Base-by-base conservation (phyloP, 805 yeast species). In the Myxozyma kluyveri region DNA sequence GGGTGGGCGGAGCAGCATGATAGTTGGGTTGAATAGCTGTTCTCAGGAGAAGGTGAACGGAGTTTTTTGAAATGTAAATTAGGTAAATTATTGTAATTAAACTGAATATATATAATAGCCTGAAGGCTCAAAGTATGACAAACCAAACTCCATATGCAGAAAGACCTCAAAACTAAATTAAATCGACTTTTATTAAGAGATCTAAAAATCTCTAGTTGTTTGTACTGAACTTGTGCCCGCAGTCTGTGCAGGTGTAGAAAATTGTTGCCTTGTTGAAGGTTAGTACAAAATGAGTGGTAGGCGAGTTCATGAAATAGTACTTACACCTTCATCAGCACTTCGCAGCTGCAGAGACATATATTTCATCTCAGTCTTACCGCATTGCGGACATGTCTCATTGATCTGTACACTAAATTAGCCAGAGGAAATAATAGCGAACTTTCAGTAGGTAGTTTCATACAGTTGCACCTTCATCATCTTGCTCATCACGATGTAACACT, bases 321-420 rank as follows among this genome's bases (percentile, higher is more conserved):
- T 33, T 59, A 61, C 75, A 78, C 99, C 99, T 78, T 93, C 99
- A 77, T 93, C 99, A 1, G 99, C 99, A 49, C 96, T 86, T 73
- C 99, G 83, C 63, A 93, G 78, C 72, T 93, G 99, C 61, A 93
- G 75, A 3, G 99, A 93, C 67, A 93, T 98, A 69, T 91, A 93
- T 68, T 84, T 90, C 99, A 95, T 95, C 71, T 93, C 97, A 66
- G 93, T 97, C 71, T 90, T 80, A 45, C 96, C 96, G 80, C 99
- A 93, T 70, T 90, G 82, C n/a, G 98, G 98, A 76, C 99, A 93
- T 67, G 86, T 90, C 70, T 93, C 99, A 69, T 90, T 86, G 69
- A 93, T 93, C 69, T 65, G 42, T n/a, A 43, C 4, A 23, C n/a
- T 12, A n/a, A 12, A 6, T 6, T n/a, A 21, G n/a, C 5, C 12